Evolutionary conservation across 306 rosid species (phyloP), one percentile per base, ranked within the genome.

Genomic region (Quercus robur): DNA sequence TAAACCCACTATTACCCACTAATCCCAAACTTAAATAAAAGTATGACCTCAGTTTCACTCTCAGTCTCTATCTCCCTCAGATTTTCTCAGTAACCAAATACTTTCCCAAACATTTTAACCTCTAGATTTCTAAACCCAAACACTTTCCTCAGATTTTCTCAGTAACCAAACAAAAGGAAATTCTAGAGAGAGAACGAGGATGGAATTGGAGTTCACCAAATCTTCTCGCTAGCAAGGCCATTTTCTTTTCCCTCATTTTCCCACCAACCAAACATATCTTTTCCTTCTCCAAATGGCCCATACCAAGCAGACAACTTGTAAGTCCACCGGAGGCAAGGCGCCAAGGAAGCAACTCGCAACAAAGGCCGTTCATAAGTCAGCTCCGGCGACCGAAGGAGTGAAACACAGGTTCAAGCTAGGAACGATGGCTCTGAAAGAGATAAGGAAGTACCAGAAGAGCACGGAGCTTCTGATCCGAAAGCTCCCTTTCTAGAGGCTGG

Each of bases 351-450:
- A 90, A 25, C 75, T 92, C 25, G 97, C 97, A 0, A 90, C 97
- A 0, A 90, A 90, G 61, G 94, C 93, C 0, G 94, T 92, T 0
- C 73, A 93, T 26, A 92, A 92, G 58, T 90, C 94, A 0, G 97
- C 97, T 0, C 94, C 94, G 71, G 91, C 97, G 0, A 92, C 93
- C 41, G 94, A 93, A 20, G 94, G 97, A 8, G 93, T 90, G 70
- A 90, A 92, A 0, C 97, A 92, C 35, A 71, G 94, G 0, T 92
- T 90, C 86, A 83, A 94, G 84, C 94, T 91, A 0, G 93, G 94
- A 0, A 92, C 94, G 0, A 93, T 92, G 77, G 97, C 94, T 0
- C 76, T 92, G 18, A 80, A 94, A 2, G 97, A 88, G 84, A 92
- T 90, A 82, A 81, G 92, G 2, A 86, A 90, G 84, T 90, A 90